phyloP scores from a whole-genome alignment of 768 basidiomycete species.

The Phanerodontia chrysosporium region DNA sequence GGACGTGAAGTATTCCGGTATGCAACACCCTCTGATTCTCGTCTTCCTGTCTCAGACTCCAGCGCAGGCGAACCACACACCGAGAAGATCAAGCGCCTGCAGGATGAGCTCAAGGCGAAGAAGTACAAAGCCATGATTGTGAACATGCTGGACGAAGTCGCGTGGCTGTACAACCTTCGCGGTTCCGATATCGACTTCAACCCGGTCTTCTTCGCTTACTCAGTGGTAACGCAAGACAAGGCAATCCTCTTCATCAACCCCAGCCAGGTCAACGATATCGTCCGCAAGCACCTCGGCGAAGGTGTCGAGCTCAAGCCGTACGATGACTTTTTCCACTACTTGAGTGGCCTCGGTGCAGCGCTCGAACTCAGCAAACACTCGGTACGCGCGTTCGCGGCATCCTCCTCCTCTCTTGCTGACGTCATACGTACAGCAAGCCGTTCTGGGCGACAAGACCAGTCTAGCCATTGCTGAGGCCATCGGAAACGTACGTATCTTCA shows the following conservation, averaged over 20 bases:
- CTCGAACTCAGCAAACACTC: conserved; percentile 30
- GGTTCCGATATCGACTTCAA: conserved; percentile 92
- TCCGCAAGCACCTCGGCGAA: conserved; percentile 49
- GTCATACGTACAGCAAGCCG: conserved; percentile 49
- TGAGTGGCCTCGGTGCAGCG: conserved; percentile 45
- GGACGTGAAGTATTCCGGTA: conserved; percentile 71
- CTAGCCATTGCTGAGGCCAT: conserved; percentile 80
- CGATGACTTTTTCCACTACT: conserved; percentile 56
- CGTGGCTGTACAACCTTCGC: conserved; percentile 91
- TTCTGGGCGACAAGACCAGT: conserved; percentile 75
- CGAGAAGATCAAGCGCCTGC: conserved; percentile 64
- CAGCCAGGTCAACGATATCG: conserved; percentile 41
- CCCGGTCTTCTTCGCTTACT: conserved; percentile 91
- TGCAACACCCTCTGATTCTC: conserved; percentile 3
- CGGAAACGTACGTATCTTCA: conserved; percentile 47
- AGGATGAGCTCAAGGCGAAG: conserved; percentile 61
- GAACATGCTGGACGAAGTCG: conserved; percentile 90
- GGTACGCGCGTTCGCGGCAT: conserved; percentile 9
- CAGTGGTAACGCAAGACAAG: conserved; percentile 57
- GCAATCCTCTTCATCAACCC: conserved; percentile 69
- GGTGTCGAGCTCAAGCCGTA: conserved; percentile 71
- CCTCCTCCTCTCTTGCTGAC: no score
- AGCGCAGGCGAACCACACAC: conserved; percentile 50
- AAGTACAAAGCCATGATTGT: conserved; percentile 72
- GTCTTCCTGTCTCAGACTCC: not conserved